Conservation (phyloP, 208 protist species). For the Crithidia fasciculata region DNA sequence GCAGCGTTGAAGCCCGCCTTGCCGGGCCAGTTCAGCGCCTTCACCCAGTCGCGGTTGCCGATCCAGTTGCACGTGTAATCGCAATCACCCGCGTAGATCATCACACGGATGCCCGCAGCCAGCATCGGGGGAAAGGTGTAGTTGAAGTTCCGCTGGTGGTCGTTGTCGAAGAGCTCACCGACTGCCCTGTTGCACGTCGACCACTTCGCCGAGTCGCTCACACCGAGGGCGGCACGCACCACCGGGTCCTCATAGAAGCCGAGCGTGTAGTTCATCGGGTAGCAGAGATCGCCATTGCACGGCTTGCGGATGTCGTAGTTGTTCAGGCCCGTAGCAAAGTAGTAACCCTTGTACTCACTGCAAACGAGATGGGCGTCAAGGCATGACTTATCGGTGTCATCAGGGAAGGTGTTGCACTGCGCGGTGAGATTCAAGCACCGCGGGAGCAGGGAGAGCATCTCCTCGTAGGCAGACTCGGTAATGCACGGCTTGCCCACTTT, state of each 20-base stretch:
- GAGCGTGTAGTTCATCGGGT: conserved; percentile 1
- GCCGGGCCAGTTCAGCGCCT: conserved; percentile 79
- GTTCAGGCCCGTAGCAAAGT: conserved; percentile 53
- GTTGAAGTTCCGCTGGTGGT: conserved; percentile 78
- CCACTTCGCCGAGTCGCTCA: conserved; percentile 2
- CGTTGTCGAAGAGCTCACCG: conserved; percentile 48
- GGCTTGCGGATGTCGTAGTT: conserved; percentile 66
- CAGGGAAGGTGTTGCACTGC: conserved; percentile 22
- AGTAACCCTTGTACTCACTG: conserved; percentile 25
- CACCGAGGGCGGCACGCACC: not conserved
- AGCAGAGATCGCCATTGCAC: conserved; percentile 39
- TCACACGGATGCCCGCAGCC: conserved; percentile 60
- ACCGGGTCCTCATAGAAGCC: not conserved
- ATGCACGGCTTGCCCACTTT: conserved; percentile 68
- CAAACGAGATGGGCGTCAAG: conserved; percentile 10
- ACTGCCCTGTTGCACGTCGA: conserved; percentile 65
- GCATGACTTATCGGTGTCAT: conserved; percentile 23
- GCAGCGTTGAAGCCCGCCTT: conserved; percentile 59
- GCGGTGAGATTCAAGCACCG: conserved; percentile 35
- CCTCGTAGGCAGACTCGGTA: conserved; percentile 32
- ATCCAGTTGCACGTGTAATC: conserved; percentile 95
- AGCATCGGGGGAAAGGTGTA: conserved; percentile 68
- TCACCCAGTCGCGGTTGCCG: conserved; percentile 86
- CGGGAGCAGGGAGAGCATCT: conserved; percentile 52
- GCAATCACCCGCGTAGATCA: conserved; percentile 91